Base-by-base conservation (phyloP, 2,329 filamentous ascomycete species). In the Verticillium albo-atrum region DNA sequence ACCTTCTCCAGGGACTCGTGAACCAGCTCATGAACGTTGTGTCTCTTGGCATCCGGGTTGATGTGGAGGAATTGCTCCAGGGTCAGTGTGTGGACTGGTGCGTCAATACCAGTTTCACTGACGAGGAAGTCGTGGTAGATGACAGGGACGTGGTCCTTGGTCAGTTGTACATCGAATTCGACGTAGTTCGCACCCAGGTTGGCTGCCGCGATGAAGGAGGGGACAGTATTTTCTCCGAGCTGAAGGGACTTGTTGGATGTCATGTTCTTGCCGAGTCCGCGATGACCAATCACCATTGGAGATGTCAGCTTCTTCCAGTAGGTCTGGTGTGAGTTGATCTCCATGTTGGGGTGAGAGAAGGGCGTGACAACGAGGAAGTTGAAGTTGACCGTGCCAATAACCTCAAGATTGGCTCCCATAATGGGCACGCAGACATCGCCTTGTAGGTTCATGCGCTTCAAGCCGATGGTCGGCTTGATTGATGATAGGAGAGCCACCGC, bases 61-160 rank as follows among this genome's bases (percentile, higher is more conserved):
- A 97, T 88, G 71, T 97, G 92, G 23, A 98, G 82, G 70, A 98
- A 98, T 80, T 97, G 95, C 70, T 99, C 94, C 4, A 98, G 78
- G 0, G 95, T 99, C 64, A 99, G 79, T 0, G 92, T 96, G 71
- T 99, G 95, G 2, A 99, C 94, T 0, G 95, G 95, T 0, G 95
- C 95, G 70, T 99, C 95, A 58, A 97, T 95, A 10, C 96, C 95
- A 0, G 95, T 98, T 75, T 99, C 95, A 70, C 92, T 97, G 72
- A 99, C 95, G 15, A 98, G 81, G 70, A 99, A 99, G 73, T 99
- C 95, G 71, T 99, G 95, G 71, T 99, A 99, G 68, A 99, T 97
- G 64, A 99, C 94, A 0, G 95, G 95, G 1, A 99, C 92, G 68
- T 96, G 92, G 71, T 99, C 95, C 70, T 99, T 99, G n/a, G 95